Evolutionary conservation across 1,139 yeast genomes (phyloP).

Genomic region (Saccharomyces uvarum): DNA sequence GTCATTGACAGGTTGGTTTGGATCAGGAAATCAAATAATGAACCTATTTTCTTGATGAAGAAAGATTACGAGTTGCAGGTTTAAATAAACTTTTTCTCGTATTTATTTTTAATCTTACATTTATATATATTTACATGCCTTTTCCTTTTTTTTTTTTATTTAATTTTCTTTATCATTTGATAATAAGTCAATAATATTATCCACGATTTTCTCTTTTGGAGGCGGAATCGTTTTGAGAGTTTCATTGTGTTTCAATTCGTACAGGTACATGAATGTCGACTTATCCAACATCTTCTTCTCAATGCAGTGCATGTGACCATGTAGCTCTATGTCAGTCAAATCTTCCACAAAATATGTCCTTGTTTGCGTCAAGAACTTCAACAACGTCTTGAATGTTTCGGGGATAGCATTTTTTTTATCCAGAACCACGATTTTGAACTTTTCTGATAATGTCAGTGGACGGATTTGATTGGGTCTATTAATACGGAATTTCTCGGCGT

Average conservation of each 20-base stretch:
- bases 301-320: conserved; percentile 13
- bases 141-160: background rate
- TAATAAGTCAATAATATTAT: background rate
- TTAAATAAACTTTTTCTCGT: background rate
- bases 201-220: conserved; percentile 1
- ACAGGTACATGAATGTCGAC: conserved; percentile 17
- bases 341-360: conserved; percentile 13
- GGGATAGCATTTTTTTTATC: background rate
- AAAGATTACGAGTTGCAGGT: background rate
- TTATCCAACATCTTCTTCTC: conserved; percentile 16
- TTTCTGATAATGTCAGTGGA: background rate
- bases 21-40: conserved; percentile 52
- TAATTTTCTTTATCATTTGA: background rate
- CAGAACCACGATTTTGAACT: background rate
- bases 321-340: conserved; percentile 11
- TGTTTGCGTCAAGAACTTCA: conserved; percentile 11
- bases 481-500: background rate
- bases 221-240: conserved; percentile 6
- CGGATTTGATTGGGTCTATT: background rate
- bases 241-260: conserved; percentile 7
- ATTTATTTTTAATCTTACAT: background rate
- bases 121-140: background rate
- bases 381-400: background rate
- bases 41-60: conserved; percentile 39
- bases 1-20: conserved; percentile 53